phyloP scores from a whole-genome alignment of 2,329 filamentous ascomycete species.

The Myriosclerotinia scirpicola region DNA sequence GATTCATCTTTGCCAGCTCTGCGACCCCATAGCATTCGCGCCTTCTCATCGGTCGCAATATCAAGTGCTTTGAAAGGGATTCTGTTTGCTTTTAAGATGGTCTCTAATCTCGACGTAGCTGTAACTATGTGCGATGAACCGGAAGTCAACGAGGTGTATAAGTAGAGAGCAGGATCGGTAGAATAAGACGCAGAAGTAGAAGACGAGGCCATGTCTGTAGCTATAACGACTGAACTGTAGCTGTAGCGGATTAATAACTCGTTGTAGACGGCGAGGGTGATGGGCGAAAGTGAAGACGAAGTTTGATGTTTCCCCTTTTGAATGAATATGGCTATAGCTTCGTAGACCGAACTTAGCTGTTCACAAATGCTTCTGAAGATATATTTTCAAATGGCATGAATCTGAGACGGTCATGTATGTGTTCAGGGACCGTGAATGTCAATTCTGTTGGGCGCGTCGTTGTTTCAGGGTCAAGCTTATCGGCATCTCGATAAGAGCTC shows the following conservation, averaged over 20 bases:
- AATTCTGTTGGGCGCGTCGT: neutral
- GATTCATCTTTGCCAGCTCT: slow-evolving; percentile 69
- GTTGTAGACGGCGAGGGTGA: neutral
- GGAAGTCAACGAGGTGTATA: slow-evolving; percentile 94
- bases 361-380: slow-evolving; percentile 8
- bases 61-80: slow-evolving; percentile 93
- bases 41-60: slow-evolving; percentile 84
- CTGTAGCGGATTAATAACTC: neutral
- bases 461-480: slow-evolving; percentile 22
- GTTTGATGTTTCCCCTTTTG: neutral
- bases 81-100: slow-evolving; percentile 91
- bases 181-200: slow-evolving; percentile 38
- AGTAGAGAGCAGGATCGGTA: slow-evolving; percentile 75
- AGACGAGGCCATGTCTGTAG: slow-evolving; percentile 38
- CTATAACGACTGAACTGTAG: slow-evolving; percentile 4
- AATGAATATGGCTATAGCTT: neutral
- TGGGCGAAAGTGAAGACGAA: neutral
- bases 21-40: slow-evolving; percentile 84
- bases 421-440: slow-evolving; percentile 8
- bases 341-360: neutral
- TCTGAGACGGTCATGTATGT: neutral
- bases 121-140: slow-evolving; percentile 96
- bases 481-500: slow-evolving; percentile 6
- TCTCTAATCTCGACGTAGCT: slow-evolving; percentile 91
- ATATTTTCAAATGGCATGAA: slow-evolving; percentile 2